A percentile compares a stretch with the other conserved stretches of the same genome.
Conservation (phyloP, 805 yeast genomes). For the Metschnikowia sp. region DNA sequence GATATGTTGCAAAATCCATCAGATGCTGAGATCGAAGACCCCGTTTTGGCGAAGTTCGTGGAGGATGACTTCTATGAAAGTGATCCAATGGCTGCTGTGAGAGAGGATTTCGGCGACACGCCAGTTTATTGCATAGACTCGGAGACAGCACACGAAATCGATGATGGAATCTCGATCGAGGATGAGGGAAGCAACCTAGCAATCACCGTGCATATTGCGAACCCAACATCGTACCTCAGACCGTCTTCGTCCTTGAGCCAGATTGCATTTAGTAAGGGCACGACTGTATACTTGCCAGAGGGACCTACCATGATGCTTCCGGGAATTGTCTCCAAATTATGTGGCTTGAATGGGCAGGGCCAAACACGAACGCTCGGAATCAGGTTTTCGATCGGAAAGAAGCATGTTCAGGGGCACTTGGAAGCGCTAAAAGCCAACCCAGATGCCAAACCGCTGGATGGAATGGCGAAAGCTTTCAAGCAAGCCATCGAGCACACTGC, state of each 20-base stretch:
- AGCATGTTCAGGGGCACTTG: constrained; percentile 20
- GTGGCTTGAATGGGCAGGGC: constrained; percentile 48
- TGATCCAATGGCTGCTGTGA: constrained; percentile 29
- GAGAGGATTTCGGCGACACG: constrained; percentile 42
- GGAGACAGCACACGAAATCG: constrained; percentile 80
- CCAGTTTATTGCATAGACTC: constrained; percentile 83
- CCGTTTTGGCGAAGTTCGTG: neutral
- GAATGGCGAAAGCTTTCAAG: constrained; percentile 14
- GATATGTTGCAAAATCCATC: neutral
- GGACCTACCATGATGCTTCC: constrained; percentile 71
- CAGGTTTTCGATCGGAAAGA: constrained; percentile 26
- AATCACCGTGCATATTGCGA: constrained; percentile 77
- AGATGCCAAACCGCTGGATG: constrained; percentile 1
- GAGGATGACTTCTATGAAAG: constrained; percentile 17
- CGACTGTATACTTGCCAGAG: constrained; percentile 74
- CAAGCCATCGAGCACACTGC: constrained; percentile 14
- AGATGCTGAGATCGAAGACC: too few relatives aligned
- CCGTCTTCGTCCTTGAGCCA: constrained; percentile 41
- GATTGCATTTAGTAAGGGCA: constrained; percentile 57
- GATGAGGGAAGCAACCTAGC: constrained; percentile 27
- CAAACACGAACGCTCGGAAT: constrained; percentile 43
- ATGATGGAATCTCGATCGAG: constrained; percentile 80
- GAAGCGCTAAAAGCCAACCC: neutral
- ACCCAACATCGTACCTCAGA: constrained; percentile 68
- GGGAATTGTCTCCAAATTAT: constrained; percentile 41